Evolutionary conservation across 2,329 filamentous ascomycete species (phyloP), one percentile per base, ranked within the genome.

Genomic region (Aspergillus carbonarius): DNA sequence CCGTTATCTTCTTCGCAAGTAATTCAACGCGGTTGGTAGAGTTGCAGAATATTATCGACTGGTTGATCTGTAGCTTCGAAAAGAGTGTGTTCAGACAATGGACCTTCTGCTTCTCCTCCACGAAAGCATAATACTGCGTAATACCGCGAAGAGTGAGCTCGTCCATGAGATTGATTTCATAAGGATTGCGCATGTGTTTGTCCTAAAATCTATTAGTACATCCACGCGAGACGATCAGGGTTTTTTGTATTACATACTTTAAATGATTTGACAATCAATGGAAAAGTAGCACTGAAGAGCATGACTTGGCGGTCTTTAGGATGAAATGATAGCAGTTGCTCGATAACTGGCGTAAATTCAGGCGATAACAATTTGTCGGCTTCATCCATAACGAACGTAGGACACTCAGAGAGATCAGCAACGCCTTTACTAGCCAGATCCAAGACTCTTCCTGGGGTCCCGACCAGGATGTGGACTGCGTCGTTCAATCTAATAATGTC

Each of bases 11-110:
- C 84, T 99, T 99, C 52, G 95, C 95, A 25, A 99, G 85, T 54
- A 99, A 84, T 78, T 99, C 95, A 61, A 99, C 95, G 65, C 95
- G 91, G 77, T 98, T 98, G 55, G 95, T 99, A 40, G 95, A 99
- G 79, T 99, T 99, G 81, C 95, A 99, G 82, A 99, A 99, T 75
- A 99, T 99, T 81, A 99, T 99, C 63, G 96, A 99, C 81, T 99
- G 95, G 80, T 99, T 99, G 81, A 99, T 99, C 78, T 99, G 93
- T 15, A 99, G 87, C 79, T 97, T 96, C 68, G 93, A 97, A 82
- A 99, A 99, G 63, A 99, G 88, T 0, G 95, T 99, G 81, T 99
- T 99, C 65, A 99, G 81, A 76, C 95, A 99, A 80, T 99, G 96
- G 18, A 99, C 95, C 80, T 99, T 99, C 75, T 97, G 92, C 81